Base-by-base conservation (phyloP, 345 rosid genomes). In the Euphorbia pulcherrima region DNA sequence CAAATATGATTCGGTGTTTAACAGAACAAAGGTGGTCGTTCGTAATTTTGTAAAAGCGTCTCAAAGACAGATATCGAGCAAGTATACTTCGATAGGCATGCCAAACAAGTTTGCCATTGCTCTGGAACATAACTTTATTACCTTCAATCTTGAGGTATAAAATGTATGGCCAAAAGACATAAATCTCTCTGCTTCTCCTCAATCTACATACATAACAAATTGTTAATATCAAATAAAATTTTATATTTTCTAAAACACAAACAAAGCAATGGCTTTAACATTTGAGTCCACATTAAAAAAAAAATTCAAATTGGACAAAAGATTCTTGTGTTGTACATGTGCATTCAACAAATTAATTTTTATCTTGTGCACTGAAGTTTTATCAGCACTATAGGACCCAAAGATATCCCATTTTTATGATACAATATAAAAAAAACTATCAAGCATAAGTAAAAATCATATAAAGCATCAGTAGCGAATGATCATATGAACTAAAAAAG, bases 131-230 rank as follows among this genome's bases (percentile, higher is more conserved):
- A n/a, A n/a, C n/a, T n/a, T n/a, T n/a, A n/a, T 29, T 59, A 4
- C 50, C 26, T 30, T 21, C 27, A 28, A 65, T 67, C 47, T 21
- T 58, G 47, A 59, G 33, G n/a, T n/a, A n/a, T n/a, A n/a, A n/a
- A n/a, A n/a, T n/a, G n/a, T n/a, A n/a, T n/a, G n/a, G n/a, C n/a
- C n/a, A n/a, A n/a, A n/a, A n/a, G n/a, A n/a, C n/a, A n/a, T n/a
- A n/a, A n/a, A n/a, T n/a, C n/a, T n/a, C n/a, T n/a, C n/a, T n/a
- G n/a, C n/a, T n/a, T n/a, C n/a, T n/a, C n/a, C n/a, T n/a, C n/a
- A n/a, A n/a, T n/a, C n/a, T n/a, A n/a, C n/a, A n/a, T n/a, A n/a
- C n/a, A n/a, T n/a, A n/a, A n/a, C n/a, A n/a, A n/a, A n/a, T n/a
- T n/a, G n/a, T n/a, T n/a, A n/a, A n/a, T n/a, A n/a, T n/a, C n/a